These are phyloP conservation scores for Aspergillus brasiliensis DNA, from an alignment of 2,329 filamentous ascomycete genomes.

Conservation along the genomic window DNA sequence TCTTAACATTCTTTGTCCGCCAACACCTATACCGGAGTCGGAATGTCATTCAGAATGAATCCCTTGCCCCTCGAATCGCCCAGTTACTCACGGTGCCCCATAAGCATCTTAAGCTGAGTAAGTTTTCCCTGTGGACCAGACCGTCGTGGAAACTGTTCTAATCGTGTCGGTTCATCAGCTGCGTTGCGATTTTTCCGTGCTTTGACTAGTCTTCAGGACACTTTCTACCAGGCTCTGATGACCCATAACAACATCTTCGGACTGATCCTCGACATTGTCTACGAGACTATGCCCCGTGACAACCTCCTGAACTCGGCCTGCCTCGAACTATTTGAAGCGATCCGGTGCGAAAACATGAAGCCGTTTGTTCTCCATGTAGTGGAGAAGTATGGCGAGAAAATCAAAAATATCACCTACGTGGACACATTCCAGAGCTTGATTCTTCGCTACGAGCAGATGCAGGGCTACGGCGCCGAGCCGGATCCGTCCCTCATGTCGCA, in stretches of 20 bases:
- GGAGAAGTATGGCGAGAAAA: conserved; percentile 76
- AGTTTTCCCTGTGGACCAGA: conserved; percentile 35
- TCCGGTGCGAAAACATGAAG: conserved; percentile 80
- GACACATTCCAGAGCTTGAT: conserved; percentile 80
- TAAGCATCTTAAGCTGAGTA: conserved; percentile 89
- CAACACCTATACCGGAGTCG: conserved; percentile 86
- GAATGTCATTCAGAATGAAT: conserved; percentile 80
- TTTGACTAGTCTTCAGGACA: conserved; percentile 80
- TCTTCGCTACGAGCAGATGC: conserved; percentile 75
- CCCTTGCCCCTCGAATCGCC: conserved; percentile 74
- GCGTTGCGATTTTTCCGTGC: conserved; percentile 93
- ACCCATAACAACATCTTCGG: conserved; percentile 79
- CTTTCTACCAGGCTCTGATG: conserved; percentile 86
- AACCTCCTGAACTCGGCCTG: conserved; percentile 93
- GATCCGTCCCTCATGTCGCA: conserved; percentile 70
- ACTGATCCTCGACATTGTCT: conserved; percentile 80
- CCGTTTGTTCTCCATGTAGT: conserved; percentile 81
- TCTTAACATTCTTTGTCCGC: conserved; percentile 89
- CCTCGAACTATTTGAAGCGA: conserved; percentile 89
- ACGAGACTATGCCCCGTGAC: conserved; percentile 84
- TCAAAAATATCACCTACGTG: conserved; percentile 77
- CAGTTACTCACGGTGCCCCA: conserved; percentile 81
- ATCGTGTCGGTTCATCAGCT: conserved; percentile 52
- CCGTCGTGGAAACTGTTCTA: neutral
- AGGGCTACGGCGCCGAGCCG: conserved; percentile 65